phyloP scores from a whole-genome alignment of 208 protist genomes.

The Kentomonas sorsogonicus region DNA sequence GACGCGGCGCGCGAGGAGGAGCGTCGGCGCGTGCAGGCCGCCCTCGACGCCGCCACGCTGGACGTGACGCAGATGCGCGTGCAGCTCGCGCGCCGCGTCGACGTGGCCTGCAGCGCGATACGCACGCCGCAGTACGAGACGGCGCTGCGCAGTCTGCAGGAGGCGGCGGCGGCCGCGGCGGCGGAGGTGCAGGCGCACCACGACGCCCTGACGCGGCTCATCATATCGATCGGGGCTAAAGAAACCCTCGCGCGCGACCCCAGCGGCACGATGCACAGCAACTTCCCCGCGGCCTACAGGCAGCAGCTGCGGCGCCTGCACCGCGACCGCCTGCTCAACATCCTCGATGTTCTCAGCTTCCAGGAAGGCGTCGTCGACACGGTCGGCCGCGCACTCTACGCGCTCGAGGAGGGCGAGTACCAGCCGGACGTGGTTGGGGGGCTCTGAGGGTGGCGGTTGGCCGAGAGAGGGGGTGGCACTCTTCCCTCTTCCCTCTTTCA shows the following conservation, averaged over 20 bases:
- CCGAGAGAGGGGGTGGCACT: no score
- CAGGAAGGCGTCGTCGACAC: slow-evolving; percentile 70
- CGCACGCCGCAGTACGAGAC: slow-evolving; percentile 75
- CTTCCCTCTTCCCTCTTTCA: no score
- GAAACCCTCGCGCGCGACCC: slow-evolving; percentile 62
- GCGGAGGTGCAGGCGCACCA: slow-evolving; percentile 69
- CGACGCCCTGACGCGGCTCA: slow-evolving; percentile 61
- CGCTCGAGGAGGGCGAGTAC: slow-evolving; percentile 43
- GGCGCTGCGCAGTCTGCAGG: slow-evolving; percentile 62
- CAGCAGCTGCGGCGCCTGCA: slow-evolving; percentile 56
- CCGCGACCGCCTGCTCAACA: slow-evolving; percentile 72
- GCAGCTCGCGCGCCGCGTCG: slow-evolving; percentile 60
- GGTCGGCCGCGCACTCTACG: slow-evolving; percentile 74
- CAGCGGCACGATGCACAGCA: slow-evolving; percentile 78
- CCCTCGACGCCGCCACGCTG: slow-evolving; percentile 31
- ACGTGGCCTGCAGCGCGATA: slow-evolving; percentile 51
- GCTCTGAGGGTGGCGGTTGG: slow-evolving; percentile 18
- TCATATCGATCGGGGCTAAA: slow-evolving; percentile 72
- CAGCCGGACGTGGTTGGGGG: slow-evolving; percentile 52
- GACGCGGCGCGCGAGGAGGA: slow-evolving; percentile 67
- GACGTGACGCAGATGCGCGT: slow-evolving; percentile 76
- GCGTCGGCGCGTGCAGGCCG: slow-evolving; percentile 47
- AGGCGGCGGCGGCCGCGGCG: slow-evolving; percentile 44
- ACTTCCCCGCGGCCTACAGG: slow-evolving; percentile 59
- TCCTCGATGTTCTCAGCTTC: slow-evolving; percentile 79